Percentiles rank a stretch among this genome's conserved stretches.
Evolutionary conservation across 2,329 filamentous ascomycete genomes (phyloP).

Genomic region (Calonectria pauciramosa): DNA sequence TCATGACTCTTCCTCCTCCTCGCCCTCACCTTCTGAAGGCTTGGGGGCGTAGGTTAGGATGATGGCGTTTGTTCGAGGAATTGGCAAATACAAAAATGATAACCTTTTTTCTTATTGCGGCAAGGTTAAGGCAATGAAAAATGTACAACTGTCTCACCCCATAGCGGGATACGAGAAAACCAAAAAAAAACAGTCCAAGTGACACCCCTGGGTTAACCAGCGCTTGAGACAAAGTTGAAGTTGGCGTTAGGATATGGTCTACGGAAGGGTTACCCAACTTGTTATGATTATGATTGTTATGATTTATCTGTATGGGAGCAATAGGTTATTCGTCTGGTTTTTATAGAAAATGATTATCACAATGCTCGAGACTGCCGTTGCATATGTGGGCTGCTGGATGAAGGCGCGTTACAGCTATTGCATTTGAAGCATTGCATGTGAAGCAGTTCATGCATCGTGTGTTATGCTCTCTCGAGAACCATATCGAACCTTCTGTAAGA

Average conservation of each 20-base stretch:
- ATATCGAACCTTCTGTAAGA: not conserved
- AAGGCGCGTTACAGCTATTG: not conserved
- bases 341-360: conserved; percentile 10
- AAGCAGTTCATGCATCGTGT: conserved; percentile 1
- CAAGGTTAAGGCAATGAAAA: not conserved
- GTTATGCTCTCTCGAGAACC: conserved; percentile 6
- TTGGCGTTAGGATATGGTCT: not conserved
- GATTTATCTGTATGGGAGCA: conserved; percentile 14
- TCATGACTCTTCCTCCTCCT: conserved; percentile 15
- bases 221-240: not conserved
- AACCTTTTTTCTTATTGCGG: not conserved
- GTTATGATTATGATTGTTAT: conserved; percentile 11
- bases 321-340: not conserved
- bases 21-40: not conserved
- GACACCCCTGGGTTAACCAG: not conserved
- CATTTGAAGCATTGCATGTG: not conserved
- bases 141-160: not conserved
- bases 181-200: conserved; percentile 5
- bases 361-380: not conserved
- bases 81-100: not conserved
- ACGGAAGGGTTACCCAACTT: not conserved
- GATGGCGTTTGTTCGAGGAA: too few species aligned
- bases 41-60: not conserved
- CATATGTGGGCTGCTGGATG: not conserved
- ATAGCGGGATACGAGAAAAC: not conserved